phyloP scores from a whole-genome alignment of 2,329 filamentous ascomycete species.

The Calonectria pauciramosa region DNA sequence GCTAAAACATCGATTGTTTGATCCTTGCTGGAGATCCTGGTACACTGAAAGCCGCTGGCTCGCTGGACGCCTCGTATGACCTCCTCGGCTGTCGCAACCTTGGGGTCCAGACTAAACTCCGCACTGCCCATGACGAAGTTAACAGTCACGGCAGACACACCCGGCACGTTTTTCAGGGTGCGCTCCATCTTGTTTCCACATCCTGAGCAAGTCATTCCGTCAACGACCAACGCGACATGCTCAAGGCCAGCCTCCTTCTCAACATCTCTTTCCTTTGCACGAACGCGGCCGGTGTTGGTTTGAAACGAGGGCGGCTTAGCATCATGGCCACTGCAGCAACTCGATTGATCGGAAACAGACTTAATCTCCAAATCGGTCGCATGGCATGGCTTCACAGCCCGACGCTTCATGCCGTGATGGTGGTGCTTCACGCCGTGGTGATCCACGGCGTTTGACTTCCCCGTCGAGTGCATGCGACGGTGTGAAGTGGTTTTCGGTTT shows the following conservation, averaged over 20 bases:
- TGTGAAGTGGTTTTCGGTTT: not conserved
- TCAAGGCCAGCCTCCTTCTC: not conserved
- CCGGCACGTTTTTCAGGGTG: not conserved
- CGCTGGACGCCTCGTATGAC: conserved; percentile 44
- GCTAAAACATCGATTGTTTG: conserved; percentile 48
- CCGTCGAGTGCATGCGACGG: not conserved
- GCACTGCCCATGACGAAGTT: conserved; percentile 56
- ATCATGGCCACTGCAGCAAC: not conserved
- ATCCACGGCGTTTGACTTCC: not conserved
- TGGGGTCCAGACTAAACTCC: conserved; percentile 49
- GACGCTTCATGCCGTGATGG: not conserved
- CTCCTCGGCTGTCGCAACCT: conserved; percentile 42
- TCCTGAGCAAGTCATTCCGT: not conserved
- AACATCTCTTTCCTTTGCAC: not conserved
- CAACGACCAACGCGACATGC: not conserved
- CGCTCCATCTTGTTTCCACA: not conserved
- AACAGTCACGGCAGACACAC: conserved; percentile 45
- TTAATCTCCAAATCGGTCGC: too few species aligned
- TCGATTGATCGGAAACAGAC: not conserved
- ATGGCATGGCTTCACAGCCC: not conserved
- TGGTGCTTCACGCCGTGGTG: not conserved
- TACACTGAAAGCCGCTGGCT: conserved; percentile 49
- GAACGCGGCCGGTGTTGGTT: not conserved
- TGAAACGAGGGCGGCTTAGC: not conserved
- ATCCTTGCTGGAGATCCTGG: conserved; percentile 42